Conservation (phyloP, 1,284 basidiomycete species). For the Taiwanofungus camphoratus region DNA sequence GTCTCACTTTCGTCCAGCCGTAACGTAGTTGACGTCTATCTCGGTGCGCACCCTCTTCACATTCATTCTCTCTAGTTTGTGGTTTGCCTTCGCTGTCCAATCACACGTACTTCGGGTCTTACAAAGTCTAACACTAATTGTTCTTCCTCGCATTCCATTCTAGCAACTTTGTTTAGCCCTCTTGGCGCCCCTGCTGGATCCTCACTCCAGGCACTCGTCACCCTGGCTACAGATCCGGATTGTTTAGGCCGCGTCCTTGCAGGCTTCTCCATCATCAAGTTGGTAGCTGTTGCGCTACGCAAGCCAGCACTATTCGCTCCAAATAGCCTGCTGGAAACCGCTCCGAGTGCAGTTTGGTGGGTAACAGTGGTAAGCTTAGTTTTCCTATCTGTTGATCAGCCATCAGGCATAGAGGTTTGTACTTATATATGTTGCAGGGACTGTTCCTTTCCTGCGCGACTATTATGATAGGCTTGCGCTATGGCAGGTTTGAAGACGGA, state of each 20-base stretch:
- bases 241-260: conserved; percentile 18
- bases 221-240: conserved; percentile 10
- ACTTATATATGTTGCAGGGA: too few species aligned
- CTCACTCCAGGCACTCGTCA: conserved; percentile 10
- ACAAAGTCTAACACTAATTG: too few species aligned
- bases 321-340: conserved; percentile 3
- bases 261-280: conserved; percentile 7
- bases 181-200: conserved; percentile 9
- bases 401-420: not conserved
- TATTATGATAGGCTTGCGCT: not conserved
- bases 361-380: conserved; percentile 6
- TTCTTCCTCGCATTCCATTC: not conserved
- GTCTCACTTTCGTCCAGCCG: conserved; percentile 6
- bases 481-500: not conserved
- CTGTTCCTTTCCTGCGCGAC: not conserved
- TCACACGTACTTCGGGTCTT: too few species aligned
- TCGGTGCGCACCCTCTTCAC: too few species aligned
- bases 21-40: not conserved
- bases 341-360: conserved; percentile 8
- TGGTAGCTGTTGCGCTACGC: conserved; percentile 7
- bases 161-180: conserved; percentile 7
- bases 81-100: too few species aligned
- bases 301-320: conserved; percentile 7
- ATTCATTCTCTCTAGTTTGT: too few species aligned
- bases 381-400: not conserved